These are phyloP conservation scores for Xylaria curta DNA, from an alignment of 495 filamentous ascomycete species.

Conservation along the genomic window DNA sequence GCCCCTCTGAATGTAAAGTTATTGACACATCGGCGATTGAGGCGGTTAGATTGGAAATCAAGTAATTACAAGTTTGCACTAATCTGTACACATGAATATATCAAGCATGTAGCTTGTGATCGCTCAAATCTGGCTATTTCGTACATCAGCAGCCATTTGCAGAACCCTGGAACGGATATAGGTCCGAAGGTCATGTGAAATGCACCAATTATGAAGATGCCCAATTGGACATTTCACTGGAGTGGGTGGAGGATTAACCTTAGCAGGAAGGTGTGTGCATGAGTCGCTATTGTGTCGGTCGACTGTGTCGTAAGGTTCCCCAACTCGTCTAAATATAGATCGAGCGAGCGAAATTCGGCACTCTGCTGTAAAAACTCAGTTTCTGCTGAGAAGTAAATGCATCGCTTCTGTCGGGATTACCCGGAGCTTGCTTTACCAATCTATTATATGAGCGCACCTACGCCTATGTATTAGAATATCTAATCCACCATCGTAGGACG, in stretches of 20 bases:
- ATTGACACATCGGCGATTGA: neutral
- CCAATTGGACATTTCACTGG: constrained; percentile 12
- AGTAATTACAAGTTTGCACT: neutral
- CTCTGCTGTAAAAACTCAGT: neutral
- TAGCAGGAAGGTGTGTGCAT: constrained; percentile 23
- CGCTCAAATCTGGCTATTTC: neutral
- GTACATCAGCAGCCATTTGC: neutral
- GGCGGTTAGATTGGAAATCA: neutral
- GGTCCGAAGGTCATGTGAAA: constrained; percentile 18
- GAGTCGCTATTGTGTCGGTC: constrained; percentile 18
- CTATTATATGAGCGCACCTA: neutral
- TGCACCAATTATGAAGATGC: constrained; percentile 21
- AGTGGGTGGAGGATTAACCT: constrained; percentile 27
- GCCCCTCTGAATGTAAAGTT: neutral
- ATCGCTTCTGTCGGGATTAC: neutral
- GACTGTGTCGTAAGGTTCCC: constrained; percentile 6
- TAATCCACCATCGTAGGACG: neutral
- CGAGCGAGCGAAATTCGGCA: constrained; percentile 1
- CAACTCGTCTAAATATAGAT: constrained; percentile 23
- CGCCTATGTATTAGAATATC: neutral
- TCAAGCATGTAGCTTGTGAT: constrained; percentile 8
- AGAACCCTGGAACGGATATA: constrained; percentile 22
- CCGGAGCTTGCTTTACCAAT: constrained; percentile 18
- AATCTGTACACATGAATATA: neutral
- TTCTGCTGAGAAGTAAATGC: neutral